phyloP scores from a whole-genome alignment of 139 green algal genomes.

The Edaphochlamys debaryana region DNA sequence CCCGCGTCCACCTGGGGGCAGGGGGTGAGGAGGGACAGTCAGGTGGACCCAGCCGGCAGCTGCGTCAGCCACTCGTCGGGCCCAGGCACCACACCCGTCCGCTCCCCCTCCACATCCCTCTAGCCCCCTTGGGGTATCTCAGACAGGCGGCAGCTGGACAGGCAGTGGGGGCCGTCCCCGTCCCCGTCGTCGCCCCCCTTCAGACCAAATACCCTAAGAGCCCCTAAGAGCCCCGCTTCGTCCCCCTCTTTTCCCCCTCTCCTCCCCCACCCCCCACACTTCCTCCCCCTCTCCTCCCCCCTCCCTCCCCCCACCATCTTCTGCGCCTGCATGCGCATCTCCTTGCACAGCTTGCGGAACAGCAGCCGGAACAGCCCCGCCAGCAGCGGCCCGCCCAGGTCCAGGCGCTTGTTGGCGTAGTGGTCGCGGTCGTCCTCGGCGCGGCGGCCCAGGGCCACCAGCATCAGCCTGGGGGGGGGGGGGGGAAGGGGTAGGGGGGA shows the following conservation, averaged over 20 bases:
- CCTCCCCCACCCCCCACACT: not conserved
- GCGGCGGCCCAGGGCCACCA: constrained; percentile 76
- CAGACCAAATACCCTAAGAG: too few relatives aligned
- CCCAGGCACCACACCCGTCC: too few relatives aligned
- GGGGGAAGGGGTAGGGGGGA: not conserved
- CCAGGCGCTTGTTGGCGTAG: constrained; percentile 98
- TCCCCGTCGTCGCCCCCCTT: too few relatives aligned
- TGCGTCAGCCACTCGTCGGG: too few relatives aligned
- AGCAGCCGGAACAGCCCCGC: constrained; percentile 89
- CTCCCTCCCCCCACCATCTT: constrained; percentile 19
- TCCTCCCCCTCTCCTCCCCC: not conserved
- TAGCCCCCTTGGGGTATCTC: too few relatives aligned
- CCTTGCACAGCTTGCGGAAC: constrained; percentile 96
- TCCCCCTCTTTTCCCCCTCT: not conserved
- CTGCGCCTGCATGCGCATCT: constrained; percentile 87
- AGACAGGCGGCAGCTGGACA: too few relatives aligned
- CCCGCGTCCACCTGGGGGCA: constrained; percentile 27
- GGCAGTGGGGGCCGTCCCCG: too few relatives aligned
- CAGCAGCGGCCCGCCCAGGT: constrained; percentile 89
- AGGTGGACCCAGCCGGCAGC: too few relatives aligned
- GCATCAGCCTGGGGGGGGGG: constrained; percentile 72
- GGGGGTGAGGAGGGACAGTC: not conserved
- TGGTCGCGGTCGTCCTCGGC: constrained; percentile 96
- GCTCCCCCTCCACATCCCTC: too few relatives aligned
- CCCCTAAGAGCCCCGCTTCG: too few relatives aligned